These are phyloP conservation scores for Sideroxylon spinosum DNA, from an alignment of 179 eudicot species.

Conservation along the genomic window DNA sequence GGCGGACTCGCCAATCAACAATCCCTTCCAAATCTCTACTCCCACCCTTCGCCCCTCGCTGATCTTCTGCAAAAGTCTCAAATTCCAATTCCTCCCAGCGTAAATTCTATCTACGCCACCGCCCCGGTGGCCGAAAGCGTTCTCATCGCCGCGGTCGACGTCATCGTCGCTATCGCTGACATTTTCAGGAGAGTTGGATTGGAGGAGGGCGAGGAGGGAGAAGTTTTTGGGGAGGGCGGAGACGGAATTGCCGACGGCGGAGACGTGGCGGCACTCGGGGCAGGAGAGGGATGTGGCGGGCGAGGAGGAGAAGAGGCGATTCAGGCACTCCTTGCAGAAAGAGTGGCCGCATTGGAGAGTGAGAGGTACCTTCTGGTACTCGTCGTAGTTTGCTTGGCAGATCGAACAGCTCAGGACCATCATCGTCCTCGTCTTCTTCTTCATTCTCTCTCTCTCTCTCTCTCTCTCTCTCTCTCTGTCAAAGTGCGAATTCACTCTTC, in stretches of 20 bases:
- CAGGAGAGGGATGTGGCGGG: slow-evolving; percentile 56
- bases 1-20: slow-evolving; percentile 28
- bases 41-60: slow-evolving; percentile 61
- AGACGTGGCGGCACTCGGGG: slow-evolving; percentile 83
- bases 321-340: slow-evolving; percentile 71
- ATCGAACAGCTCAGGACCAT: slow-evolving; percentile 71
- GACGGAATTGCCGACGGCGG: slow-evolving; percentile 84
- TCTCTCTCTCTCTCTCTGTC: neutral
- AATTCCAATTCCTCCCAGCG: slow-evolving; percentile 39
- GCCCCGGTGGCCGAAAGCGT: slow-evolving; percentile 4
- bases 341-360: slow-evolving; percentile 90
- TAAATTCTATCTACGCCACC: slow-evolving; percentile 33
- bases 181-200: slow-evolving; percentile 10
- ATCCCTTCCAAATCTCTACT: slow-evolving; percentile 64
- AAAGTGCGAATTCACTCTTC: no score
- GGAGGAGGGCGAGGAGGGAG: slow-evolving; percentile 54
- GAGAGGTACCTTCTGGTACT: slow-evolving; percentile 62
- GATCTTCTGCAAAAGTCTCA: slow-evolving; percentile 48
- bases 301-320: slow-evolving; percentile 56
- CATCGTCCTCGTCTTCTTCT: slow-evolving; percentile 28
- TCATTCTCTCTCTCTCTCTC: neutral
- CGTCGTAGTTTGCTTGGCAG: slow-evolving; percentile 75
- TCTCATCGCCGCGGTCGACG: slow-evolving; percentile 29
- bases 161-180: slow-evolving; percentile 10
- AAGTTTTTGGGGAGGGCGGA: slow-evolving; percentile 70